Evolutionary conservation across 2,329 filamentous ascomycete genomes (phyloP).

Genomic region (Canariomyces notabilis): DNA sequence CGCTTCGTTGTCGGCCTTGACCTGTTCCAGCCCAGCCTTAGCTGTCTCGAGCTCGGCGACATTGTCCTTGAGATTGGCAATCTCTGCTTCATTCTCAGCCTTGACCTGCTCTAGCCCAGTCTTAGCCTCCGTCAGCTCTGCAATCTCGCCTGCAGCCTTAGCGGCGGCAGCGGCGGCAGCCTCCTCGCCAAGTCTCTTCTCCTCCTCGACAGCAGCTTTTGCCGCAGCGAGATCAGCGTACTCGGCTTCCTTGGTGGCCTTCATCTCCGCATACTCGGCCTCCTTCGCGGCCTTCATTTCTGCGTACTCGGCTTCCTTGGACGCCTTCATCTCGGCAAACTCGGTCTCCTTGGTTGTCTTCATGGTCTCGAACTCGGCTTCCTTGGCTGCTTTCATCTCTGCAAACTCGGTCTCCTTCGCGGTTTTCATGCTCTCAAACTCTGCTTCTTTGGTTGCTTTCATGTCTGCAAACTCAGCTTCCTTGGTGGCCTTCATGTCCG

Average conservation of each 20-base stretch:
- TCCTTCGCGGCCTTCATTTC: constrained; percentile 10
- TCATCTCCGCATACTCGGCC: constrained; percentile 15
- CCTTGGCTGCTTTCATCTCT: constrained; percentile 5
- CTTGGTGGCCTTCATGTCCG: neutral
- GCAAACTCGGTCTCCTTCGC: constrained; percentile 7
- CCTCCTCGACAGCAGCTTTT: constrained; percentile 23
- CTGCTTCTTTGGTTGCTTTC: constrained; percentile 1
- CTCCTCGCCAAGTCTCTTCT: constrained; percentile 19
- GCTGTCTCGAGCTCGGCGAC: constrained; percentile 17
- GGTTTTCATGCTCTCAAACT: neutral
- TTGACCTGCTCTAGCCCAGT: constrained; percentile 22
- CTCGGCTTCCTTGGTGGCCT: constrained; percentile 13
- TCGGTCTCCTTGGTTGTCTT: constrained; percentile 14
- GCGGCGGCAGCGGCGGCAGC: constrained; percentile 22
- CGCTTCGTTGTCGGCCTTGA: constrained; percentile 20
- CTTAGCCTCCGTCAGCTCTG: constrained; percentile 17
- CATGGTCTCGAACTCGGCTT: neutral
- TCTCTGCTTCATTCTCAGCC: constrained; percentile 23
- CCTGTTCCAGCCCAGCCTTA: constrained; percentile 18
- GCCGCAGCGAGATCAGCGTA: constrained; percentile 20
- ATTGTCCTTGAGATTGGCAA: constrained; percentile 19
- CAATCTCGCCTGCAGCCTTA: constrained; percentile 20
- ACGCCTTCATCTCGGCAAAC: neutral
- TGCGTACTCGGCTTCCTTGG: constrained; percentile 6
- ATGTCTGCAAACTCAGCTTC: neutral